Percentiles rank a stretch among this genome's conserved stretches.
Conservation (phyloP, 1,284 basidiomycete species). For the Cutaneotrichosporon spelunceum region DNA sequence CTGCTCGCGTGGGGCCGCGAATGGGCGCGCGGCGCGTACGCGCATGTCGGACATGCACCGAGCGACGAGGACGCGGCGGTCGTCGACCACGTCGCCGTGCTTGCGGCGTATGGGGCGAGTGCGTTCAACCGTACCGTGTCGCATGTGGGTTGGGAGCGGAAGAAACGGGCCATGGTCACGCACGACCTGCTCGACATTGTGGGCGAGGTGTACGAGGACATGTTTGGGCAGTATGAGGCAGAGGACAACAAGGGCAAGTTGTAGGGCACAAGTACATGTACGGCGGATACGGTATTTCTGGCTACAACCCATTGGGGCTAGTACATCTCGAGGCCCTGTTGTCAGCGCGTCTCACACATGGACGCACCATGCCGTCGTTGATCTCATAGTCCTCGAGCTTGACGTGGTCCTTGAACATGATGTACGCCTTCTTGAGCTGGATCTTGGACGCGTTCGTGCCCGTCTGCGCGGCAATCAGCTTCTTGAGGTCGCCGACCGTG, state of each 20-base stretch:
- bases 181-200: constrained; percentile 81
- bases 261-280: background rate
- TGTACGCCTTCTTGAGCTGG: constrained; percentile 97
- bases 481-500: constrained; percentile 94
- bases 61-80: constrained; percentile 51
- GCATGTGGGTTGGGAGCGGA: constrained; percentile 66
- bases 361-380: constrained; percentile 72
- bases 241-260: constrained; percentile 8
- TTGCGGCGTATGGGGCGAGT: constrained; percentile 84
- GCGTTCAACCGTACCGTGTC: constrained; percentile 82
- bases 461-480: constrained; percentile 92
- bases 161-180: constrained; percentile 80
- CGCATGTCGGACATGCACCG: constrained; percentile 56
- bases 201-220: constrained; percentile 66
- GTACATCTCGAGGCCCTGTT: constrained; percentile 80
- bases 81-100: constrained; percentile 64
- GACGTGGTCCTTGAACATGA: constrained; percentile 90
- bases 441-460: constrained; percentile 86
- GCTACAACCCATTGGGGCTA: constrained; percentile 40
- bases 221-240: constrained; percentile 58
- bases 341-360: constrained; percentile 15
- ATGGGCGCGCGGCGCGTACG: constrained; percentile 76
- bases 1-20: constrained; percentile 92
- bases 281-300: background rate
- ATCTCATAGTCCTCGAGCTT: constrained; percentile 92